phyloP scores from a whole-genome alignment of 164 flowering plant species.

The Chloranthus sessilifolius region DNA sequence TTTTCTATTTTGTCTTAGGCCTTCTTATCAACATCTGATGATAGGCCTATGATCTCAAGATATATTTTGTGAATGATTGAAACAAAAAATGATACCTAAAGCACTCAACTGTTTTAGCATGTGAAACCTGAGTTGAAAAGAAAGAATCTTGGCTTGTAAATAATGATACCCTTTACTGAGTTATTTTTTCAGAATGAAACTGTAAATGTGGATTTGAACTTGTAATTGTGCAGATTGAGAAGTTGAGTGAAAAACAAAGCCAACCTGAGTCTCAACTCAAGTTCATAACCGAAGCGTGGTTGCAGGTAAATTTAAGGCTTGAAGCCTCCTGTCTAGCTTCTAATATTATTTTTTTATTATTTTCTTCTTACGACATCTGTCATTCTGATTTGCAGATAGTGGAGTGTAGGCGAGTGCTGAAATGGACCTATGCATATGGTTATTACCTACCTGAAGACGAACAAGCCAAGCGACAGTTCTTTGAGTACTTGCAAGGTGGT shows the following conservation, averaged over 20 bases:
- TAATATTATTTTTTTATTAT: not conserved
- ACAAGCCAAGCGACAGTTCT: conserved; percentile 64
- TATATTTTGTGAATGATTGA: no score
- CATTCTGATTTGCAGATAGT: conserved; percentile 49
- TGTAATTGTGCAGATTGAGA: conserved; percentile 44
- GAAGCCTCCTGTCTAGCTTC: not conserved
- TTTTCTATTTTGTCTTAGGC: no score
- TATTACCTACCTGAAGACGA: conserved; percentile 73
- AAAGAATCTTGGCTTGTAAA: no score
- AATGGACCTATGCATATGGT: conserved; percentile 95
- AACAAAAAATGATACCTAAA: no score
- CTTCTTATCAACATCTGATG: no score
- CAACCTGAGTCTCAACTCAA: conserved; percentile 58
- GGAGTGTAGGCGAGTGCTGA: conserved; percentile 84
- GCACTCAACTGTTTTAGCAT: no score
- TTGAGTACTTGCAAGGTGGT: conserved; percentile 87
- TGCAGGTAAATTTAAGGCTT: conserved; percentile 35
- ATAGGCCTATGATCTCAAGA: no score
- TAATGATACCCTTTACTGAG: no score
- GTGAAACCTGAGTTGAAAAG: no score
- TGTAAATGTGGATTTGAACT: no score
- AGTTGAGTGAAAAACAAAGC: conserved; percentile 45
- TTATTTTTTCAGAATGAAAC: no score
- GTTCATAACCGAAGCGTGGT: conserved; percentile 72
- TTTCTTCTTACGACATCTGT: not conserved